Evolutionary conservation across 441 rosid genomes (phyloP).

Genomic region (Gossypium schwendimanii): DNA sequence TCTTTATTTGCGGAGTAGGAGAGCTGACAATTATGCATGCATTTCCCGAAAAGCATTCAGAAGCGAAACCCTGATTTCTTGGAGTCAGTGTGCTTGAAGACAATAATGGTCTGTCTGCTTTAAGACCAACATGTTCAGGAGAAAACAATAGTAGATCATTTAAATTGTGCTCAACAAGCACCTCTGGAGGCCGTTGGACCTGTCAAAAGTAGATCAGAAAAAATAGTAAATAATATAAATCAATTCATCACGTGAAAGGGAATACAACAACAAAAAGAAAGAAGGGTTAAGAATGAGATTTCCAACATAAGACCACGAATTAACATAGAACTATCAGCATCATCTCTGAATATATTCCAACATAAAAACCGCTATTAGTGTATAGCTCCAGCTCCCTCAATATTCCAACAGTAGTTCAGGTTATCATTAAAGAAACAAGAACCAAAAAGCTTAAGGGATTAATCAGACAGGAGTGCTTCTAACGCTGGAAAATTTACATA

Average conservation of each 20-base stretch:
- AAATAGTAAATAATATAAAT: background rate
- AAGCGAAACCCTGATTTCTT: constrained; percentile 36
- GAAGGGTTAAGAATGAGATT: background rate
- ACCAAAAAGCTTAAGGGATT: background rate
- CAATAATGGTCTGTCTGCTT: constrained; percentile 26
- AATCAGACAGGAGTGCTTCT: background rate
- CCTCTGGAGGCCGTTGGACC: constrained; percentile 45
- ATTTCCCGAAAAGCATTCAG: constrained; percentile 48
- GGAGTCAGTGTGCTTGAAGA: constrained; percentile 40
- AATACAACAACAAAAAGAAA: background rate
- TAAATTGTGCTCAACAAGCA: constrained; percentile 48
- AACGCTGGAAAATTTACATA: background rate
- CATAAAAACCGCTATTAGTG: background rate
- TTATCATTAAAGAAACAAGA: constrained; percentile 1
- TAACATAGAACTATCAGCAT: background rate
- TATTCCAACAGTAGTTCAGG: background rate
- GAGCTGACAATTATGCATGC: constrained; percentile 38
- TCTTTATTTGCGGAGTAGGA: constrained; percentile 45
- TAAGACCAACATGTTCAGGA: constrained; percentile 49
- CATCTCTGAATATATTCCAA: background rate
- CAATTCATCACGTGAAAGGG: background rate
- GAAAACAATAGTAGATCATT: constrained; percentile 49
- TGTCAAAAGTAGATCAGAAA: background rate
- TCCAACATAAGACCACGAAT: background rate
- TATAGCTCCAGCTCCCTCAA: background rate